A percentile compares a stretch with the other conserved stretches of the same genome.
These are phyloP conservation scores for Phialemoniopsis sp. DNA, from an alignment of 2,329 filamentous ascomycete species.

Conservation along the genomic window DNA sequence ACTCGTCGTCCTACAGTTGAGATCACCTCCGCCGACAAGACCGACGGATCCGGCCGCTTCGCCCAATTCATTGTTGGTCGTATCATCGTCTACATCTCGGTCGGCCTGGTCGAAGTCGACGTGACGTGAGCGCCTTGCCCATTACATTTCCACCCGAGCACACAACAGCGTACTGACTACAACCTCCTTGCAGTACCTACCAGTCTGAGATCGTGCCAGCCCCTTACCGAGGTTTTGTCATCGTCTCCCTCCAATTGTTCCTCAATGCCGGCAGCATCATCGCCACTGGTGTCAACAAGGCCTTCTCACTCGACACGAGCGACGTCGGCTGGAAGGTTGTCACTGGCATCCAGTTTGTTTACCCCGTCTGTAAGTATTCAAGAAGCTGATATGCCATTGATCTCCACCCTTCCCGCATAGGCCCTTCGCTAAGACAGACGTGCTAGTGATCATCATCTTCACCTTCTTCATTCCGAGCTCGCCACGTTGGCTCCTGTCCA, in stretches of 20 bases:
- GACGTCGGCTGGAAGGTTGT: slow-evolving; percentile 7
- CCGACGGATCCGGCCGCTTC: slow-evolving; percentile 6
- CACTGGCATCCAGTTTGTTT: slow-evolving; percentile 11
- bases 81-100: slow-evolving; percentile 14
- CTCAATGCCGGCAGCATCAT: slow-evolving; percentile 8
- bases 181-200: slow-evolving; percentile 8
- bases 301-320: slow-evolving; percentile 3
- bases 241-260: slow-evolving; percentile 14
- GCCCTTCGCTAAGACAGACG: too few species aligned
- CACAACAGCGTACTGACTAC: not conserved
- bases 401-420: not conserved
- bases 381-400: too few species aligned
- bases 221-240: slow-evolving; percentile 11
- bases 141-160: not conserved
- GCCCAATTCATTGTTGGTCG: slow-evolving; percentile 13
- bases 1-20: slow-evolving; percentile 8
- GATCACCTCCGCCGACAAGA: slow-evolving; percentile 10
- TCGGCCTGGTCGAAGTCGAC: slow-evolving; percentile 13
- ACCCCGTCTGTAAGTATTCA: slow-evolving; percentile 7
- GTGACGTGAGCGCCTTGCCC: slow-evolving; percentile 15
- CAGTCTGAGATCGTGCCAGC: slow-evolving; percentile 14
- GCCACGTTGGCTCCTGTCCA: slow-evolving; percentile 7
- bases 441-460: slow-evolving; percentile 8
- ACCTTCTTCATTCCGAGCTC: slow-evolving; percentile 8
- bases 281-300: slow-evolving; percentile 10